Percentiles rank a stretch among this genome's conserved stretches.
Evolutionary conservation across 192 early-diverging fungal genomes (phyloP).

Genomic region (Backusella luteola): DNA sequence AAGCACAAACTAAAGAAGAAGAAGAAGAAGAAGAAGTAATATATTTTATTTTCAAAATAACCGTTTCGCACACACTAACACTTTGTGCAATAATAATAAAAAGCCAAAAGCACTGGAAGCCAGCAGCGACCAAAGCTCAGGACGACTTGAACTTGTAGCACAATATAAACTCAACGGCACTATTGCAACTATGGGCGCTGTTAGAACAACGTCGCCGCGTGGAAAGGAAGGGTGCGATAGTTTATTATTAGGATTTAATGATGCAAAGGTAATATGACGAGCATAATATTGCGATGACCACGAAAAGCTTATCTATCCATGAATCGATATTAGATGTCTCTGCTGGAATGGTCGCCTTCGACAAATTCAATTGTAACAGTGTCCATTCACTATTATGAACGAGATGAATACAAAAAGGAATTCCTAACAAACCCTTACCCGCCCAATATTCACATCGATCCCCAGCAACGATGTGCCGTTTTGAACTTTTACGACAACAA

Average conservation of each 20-base stretch:
- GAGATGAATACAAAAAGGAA: slow-evolving; percentile 84
- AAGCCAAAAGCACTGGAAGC: slow-evolving; percentile 27
- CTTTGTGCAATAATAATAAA: background rate
- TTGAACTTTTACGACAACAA: slow-evolving; percentile 86
- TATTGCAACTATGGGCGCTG: slow-evolving; percentile 68
- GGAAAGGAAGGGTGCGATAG: slow-evolving; percentile 69
- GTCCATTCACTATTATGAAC: slow-evolving; percentile 96
- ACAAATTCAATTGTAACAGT: slow-evolving; percentile 82
- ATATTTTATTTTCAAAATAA: background rate
- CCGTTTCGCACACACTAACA: background rate
- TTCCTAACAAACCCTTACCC: slow-evolving; percentile 59
- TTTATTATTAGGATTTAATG: slow-evolving; percentile 73
- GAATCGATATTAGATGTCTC: slow-evolving; percentile 68
- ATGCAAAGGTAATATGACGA: slow-evolving; percentile 69
- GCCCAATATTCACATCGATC: slow-evolving; percentile 75
- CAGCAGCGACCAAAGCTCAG: slow-evolving; percentile 29
- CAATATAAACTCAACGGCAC: slow-evolving; percentile 68
- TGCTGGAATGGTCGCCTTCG: slow-evolving; percentile 80
- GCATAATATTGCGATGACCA: background rate
- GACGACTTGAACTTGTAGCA: slow-evolving; percentile 59
- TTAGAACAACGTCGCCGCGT: slow-evolving; percentile 60
- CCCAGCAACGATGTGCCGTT: slow-evolving; percentile 84
- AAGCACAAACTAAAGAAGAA: background rate
- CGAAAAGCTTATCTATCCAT: background rate
- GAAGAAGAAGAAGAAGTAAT: slow-evolving; percentile 6